A percentile compares a stretch with the other conserved stretches of the same genome.
Conservation (phyloP, 371 early-diverging fungal species). For the Mortierella sp. region DNA sequence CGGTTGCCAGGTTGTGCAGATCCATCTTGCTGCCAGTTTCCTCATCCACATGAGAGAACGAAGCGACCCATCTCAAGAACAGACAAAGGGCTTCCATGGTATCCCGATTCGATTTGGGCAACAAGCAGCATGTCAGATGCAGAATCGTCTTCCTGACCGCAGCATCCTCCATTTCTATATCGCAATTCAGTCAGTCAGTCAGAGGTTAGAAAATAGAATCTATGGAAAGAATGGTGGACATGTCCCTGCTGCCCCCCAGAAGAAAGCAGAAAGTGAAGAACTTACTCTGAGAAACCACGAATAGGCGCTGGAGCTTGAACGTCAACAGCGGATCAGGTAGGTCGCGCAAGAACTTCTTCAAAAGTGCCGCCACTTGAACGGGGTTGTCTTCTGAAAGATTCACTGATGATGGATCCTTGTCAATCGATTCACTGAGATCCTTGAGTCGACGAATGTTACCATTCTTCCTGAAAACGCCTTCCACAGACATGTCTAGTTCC, state of each 20-base stretch:
- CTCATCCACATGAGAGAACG: conserved; percentile 71
- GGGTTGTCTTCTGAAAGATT: conserved; percentile 79
- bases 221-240: no score
- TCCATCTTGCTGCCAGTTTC: conserved; percentile 91
- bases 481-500: conserved; percentile 88
- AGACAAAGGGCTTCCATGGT: conserved; percentile 86
- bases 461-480: conserved; percentile 97
- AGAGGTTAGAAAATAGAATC: not conserved
- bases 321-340: conserved; percentile 95
- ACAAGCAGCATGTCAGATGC: conserved; percentile 82
- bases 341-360: conserved; percentile 95
- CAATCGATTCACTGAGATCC: conserved; percentile 76
- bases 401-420: conserved; percentile 75
- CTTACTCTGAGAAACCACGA: conserved; percentile 82
- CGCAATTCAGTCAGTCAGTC: not conserved
- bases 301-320: conserved; percentile 83
- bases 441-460: conserved; percentile 93
- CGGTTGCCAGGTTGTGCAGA: conserved; percentile 87
- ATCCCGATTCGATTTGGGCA: conserved; percentile 93
- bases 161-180: conserved; percentile 63
- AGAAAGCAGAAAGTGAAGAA: not conserved
- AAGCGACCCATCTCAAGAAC: conserved; percentile 86
- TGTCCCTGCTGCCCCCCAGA: not conserved
- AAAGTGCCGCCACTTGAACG: conserved; percentile 92
- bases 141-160: conserved; percentile 65